Percentiles rank a stretch among this genome's conserved stretches.
Evolutionary conservation across 2,329 filamentous ascomycete genomes (phyloP).

Genomic region (Chlorencoelia australis): DNA sequence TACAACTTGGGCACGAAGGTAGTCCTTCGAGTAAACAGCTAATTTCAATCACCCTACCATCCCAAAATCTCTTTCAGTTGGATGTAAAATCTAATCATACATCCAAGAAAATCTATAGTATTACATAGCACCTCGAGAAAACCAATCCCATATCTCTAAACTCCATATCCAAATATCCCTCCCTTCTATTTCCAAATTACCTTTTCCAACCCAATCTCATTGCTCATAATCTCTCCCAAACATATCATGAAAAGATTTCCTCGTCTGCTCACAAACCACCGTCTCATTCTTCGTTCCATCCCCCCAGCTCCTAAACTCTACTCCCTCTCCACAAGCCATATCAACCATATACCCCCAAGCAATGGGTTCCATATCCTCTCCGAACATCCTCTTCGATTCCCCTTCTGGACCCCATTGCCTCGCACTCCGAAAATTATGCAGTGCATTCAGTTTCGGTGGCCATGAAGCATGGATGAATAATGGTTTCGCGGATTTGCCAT

Average conservation of each 20-base stretch:
- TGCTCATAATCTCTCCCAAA: conserved; percentile 10
- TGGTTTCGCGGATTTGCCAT: not conserved
- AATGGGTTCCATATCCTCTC: conserved; percentile 11
- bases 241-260: conserved; percentile 8
- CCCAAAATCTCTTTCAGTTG: too few species aligned
- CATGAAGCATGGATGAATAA: conserved; percentile 17
- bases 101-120: too few species aligned
- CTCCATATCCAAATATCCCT: too few species aligned
- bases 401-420: conserved; percentile 13
- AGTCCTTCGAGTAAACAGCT: too few species aligned
- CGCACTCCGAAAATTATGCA: conserved; percentile 5
- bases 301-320: conserved; percentile 13
- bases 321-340: conserved; percentile 13
- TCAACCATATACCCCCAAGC: conserved; percentile 17
- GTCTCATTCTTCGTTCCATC: conserved; percentile 7
- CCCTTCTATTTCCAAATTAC: conserved; percentile 18
- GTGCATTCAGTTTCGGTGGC: conserved; percentile 14
- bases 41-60: too few species aligned
- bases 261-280: conserved; percentile 12
- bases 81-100: too few species aligned
- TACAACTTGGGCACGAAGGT: too few species aligned
- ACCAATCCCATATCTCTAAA: too few species aligned
- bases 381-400: conserved; percentile 5
- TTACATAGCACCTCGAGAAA: too few species aligned
- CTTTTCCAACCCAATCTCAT: too few species aligned